A percentile compares a stretch with the other conserved stretches of the same genome.
phyloP scores from a whole-genome alignment of 768 basidiomycete species.

The Lentinula detonsa region DNA sequence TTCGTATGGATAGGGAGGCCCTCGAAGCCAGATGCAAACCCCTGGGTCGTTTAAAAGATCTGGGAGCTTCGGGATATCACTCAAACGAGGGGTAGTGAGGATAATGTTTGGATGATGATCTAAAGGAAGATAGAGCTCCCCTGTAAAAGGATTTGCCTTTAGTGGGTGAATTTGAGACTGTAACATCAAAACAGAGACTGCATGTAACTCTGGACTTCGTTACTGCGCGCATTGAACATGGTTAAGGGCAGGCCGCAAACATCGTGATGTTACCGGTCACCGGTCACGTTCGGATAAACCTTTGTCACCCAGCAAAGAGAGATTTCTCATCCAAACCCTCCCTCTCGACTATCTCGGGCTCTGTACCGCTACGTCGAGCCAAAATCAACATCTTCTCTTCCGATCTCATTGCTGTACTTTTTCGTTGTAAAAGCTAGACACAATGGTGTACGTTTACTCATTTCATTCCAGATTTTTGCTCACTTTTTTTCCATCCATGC shows the following conservation, averaged over 20 bases:
- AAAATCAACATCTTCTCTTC: slow-evolving; percentile 3
- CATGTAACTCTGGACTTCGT: neutral
- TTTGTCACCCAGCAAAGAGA: neutral
- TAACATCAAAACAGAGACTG: neutral
- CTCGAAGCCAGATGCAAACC: slow-evolving; percentile 38
- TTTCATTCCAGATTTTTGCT: slow-evolving; percentile 4
- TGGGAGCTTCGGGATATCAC: slow-evolving; percentile 32
- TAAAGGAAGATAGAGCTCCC: slow-evolving; percentile 53
- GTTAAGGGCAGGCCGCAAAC: neutral
- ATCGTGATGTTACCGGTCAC: neutral
- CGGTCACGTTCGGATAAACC: neutral
- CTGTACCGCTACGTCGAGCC: neutral
- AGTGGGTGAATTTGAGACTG: slow-evolving; percentile 24
- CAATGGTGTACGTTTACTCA: slow-evolving; percentile 71
- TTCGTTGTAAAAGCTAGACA: slow-evolving; percentile 41
- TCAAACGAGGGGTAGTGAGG: slow-evolving; percentile 49
- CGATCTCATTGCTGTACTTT: slow-evolving; percentile 9
- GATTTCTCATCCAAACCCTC: slow-evolving; percentile 3
- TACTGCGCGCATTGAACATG: neutral
- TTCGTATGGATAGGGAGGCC: slow-evolving; percentile 50
- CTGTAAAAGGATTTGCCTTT: slow-evolving; percentile 32
- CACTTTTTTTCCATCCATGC: slow-evolving; percentile 19
- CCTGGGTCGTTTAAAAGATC: slow-evolving; percentile 42
- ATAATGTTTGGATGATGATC: slow-evolving; percentile 47
- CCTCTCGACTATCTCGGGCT: slow-evolving; percentile 5